Conservation (phyloP, 139 green algal genomes). For the Chlorella sp. region DNA sequence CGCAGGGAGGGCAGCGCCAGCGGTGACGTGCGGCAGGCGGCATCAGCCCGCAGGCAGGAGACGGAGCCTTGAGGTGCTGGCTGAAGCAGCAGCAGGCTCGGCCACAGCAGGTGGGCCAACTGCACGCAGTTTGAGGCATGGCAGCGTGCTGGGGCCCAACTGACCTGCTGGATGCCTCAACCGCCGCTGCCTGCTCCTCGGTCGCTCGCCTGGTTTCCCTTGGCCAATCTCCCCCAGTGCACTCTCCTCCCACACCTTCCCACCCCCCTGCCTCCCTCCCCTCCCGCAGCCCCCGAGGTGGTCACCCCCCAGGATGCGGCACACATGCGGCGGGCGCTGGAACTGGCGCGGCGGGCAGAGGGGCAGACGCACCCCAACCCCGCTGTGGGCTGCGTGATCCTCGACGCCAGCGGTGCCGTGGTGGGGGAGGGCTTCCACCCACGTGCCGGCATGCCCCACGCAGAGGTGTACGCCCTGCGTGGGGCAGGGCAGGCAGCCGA, state of each 20-base stretch:
- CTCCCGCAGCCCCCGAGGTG: neutral
- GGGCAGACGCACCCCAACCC: constrained; percentile 95
- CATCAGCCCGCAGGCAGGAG: no score
- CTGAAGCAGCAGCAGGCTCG: no score
- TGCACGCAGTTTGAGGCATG: no score
- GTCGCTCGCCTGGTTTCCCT: neutral
- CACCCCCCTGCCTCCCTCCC: neutral
- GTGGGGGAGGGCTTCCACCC: constrained; percentile 97
- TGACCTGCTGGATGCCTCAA: no score
- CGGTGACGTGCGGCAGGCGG: no score
- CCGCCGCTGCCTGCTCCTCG: neutral
- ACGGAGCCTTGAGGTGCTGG: no score
- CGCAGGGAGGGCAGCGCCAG: no score
- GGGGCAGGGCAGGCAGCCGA: constrained; percentile 74
- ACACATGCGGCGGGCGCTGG: constrained; percentile 87
- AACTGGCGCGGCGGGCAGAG: constrained; percentile 76
- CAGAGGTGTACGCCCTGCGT: constrained; percentile 96
- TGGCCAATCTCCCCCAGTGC: neutral
- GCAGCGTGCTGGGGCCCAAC: no score
- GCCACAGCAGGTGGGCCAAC: no score
- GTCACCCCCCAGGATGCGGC: constrained; percentile 53
- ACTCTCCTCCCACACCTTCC: neutral
- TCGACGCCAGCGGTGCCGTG: constrained; percentile 71
- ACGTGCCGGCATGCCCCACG: constrained; percentile 94
- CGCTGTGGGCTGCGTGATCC: constrained; percentile 95